Conservation (phyloP, 2,329 filamentous ascomycete species). For the Sordariomycetes sp. region DNA sequence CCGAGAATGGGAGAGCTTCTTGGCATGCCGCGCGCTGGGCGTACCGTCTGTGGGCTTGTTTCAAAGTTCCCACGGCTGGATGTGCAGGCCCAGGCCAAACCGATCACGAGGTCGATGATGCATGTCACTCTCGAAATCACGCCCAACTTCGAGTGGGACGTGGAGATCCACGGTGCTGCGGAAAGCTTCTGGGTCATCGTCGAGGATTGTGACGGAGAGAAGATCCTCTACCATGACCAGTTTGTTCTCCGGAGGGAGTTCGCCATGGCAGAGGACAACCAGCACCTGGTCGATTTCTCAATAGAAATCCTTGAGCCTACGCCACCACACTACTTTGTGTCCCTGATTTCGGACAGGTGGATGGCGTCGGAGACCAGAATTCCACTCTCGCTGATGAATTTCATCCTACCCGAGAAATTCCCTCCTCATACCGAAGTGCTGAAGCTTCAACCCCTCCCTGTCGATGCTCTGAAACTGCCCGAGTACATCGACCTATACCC, state of each 20-base stretch:
- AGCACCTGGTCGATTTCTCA: conserved; percentile 92
- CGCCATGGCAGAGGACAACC: conserved; percentile 73
- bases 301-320: conserved; percentile 95
- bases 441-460: conserved; percentile 82
- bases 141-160: conserved; percentile 94
- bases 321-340: conserved; percentile 98
- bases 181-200: conserved; percentile 97
- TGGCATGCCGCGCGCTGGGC: conserved; percentile 79
- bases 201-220: conserved; percentile 94
- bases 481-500: conserved; percentile 77
- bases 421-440: conserved; percentile 86
- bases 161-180: conserved; percentile 71
- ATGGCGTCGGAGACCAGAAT: conserved; percentile 96
- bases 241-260: conserved; percentile 89
- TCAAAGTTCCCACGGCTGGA: conserved; percentile 89
- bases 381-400: conserved; percentile 87
- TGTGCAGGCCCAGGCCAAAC: conserved; percentile 86
- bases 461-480: conserved; percentile 76
- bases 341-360: conserved; percentile 89
- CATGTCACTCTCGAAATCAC: conserved; percentile 83
- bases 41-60: conserved; percentile 74
- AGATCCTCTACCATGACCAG: conserved; percentile 88
- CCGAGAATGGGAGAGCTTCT: conserved; percentile 93
- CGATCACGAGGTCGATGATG: conserved; percentile 88
- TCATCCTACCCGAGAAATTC: conserved; percentile 91